Percentiles rank a stretch among this genome's conserved stretches.
phyloP scores from a whole-genome alignment of 768 basidiomycete genomes.

The Crassisporium funariophilum region DNA sequence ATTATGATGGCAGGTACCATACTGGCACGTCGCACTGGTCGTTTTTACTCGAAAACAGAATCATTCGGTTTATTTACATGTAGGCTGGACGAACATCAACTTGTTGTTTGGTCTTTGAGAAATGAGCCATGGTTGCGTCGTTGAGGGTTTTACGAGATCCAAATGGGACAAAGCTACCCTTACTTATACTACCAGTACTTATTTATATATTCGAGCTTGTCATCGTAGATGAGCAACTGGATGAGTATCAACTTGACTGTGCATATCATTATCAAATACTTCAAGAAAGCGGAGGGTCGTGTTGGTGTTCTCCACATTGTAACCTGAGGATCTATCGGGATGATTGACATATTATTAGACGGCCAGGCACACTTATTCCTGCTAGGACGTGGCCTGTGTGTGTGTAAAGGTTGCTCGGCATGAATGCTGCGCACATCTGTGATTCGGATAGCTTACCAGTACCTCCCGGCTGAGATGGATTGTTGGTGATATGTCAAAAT shows the following conservation, averaged over 20 bases:
- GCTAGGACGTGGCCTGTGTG: conserved; percentile 55
- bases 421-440: neutral
- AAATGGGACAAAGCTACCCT: conserved; percentile 61
- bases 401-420: conserved; percentile 8
- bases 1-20: too few species aligned
- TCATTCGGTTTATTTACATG: conserved; percentile 7
- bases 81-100: conserved; percentile 26
- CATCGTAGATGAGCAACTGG: conserved; percentile 13
- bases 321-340: too few species aligned
- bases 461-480: conserved; percentile 66
- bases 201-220: conserved; percentile 54
- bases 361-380: too few species aligned
- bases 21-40: too few species aligned
- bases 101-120: conserved; percentile 51
- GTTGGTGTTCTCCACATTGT: conserved; percentile 69
- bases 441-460: conserved; percentile 44
- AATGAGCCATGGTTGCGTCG: conserved; percentile 48
- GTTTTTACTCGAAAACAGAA: too few species aligned
- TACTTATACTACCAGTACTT: conserved; percentile 36
- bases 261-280: conserved; percentile 55
- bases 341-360: too few species aligned
- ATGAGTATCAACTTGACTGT: conserved; percentile 7
- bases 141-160: conserved; percentile 59
- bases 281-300: conserved; percentile 61
- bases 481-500: conserved; percentile 49